Base-by-base conservation (phyloP, 2,329 filamentous ascomycete species). In the Nothophoma quercina region DNA sequence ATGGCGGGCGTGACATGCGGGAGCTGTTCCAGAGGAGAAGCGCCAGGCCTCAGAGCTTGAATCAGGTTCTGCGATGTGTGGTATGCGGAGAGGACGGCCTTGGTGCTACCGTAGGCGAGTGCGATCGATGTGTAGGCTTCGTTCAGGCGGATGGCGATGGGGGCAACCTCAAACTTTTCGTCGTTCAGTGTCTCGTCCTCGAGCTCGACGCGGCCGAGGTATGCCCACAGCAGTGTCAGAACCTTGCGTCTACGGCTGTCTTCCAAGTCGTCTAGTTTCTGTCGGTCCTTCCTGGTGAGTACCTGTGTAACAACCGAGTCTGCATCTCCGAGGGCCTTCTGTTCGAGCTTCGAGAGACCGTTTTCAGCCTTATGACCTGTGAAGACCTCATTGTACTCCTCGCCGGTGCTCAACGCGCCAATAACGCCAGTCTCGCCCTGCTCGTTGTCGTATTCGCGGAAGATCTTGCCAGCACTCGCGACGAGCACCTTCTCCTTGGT, bases 401-500 rank as follows among this genome's bases (percentile, higher is more conserved):
- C 88, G 56, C 93, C 95, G 21, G 85, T 85, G 76, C 91, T 97
- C 50, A 98, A 80, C 38, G 91, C 90, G 36, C 85, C 83, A 54
- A 98, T 81, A 49, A 97, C 87, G 52, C 87, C 91, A 34, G 88
- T 89, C 66, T 91, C 88, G 58, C 91, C 86, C 59, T 95, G 89
- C 58, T 86, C 85, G 47, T 96, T 93, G 60, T 90, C 87, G 77
- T 96, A 99, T 70, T 96, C 91, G 65, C 88, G 88, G 83, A 99
- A 98, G 52, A 99, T 84, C 62, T 91, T 93, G 75, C 96, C 96
- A 64, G 96, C 93, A 75, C 90, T 97, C 71, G 95, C 91, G 72
- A 97, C 88, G 48, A 96, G 82, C 21, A 98, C 89, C 64, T 91
- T 91, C 76, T 99, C 96, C 78, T 93, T 96, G 29, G 95, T 98